Percentiles rank a stretch among this genome's conserved stretches.
These are phyloP conservation scores for Scedosporium minutisporum DNA, from an alignment of 2,329 filamentous ascomycete species.

Conservation along the genomic window DNA sequence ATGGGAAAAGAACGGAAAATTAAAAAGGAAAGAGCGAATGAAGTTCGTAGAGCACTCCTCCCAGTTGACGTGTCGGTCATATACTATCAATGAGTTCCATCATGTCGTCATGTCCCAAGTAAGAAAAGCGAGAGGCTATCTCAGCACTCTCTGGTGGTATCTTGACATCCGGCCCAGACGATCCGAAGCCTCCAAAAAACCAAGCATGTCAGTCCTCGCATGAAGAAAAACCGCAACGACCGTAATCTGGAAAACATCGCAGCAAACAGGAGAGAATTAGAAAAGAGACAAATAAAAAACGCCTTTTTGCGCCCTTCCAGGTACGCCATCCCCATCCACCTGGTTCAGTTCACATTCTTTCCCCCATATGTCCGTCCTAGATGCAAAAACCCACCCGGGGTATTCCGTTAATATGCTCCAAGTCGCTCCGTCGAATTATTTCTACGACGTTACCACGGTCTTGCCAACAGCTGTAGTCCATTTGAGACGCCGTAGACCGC, in stretches of 20 bases:
- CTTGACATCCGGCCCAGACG: not conserved
- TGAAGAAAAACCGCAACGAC: too few species aligned
- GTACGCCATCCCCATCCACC: too few species aligned
- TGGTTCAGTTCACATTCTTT: too few species aligned
- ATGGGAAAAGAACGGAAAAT: too few species aligned
- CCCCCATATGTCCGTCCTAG: too few species aligned
- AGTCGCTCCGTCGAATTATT: not conserved
- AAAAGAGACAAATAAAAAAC: not conserved
- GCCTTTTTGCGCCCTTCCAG: too few species aligned
- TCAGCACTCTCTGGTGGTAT: not conserved
- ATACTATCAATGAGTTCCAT: not conserved
- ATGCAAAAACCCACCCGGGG: not conserved
- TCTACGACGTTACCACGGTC: conserved; percentile 28
- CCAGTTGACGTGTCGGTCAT: not conserved
- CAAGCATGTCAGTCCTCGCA: not conserved
- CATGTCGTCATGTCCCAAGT: not conserved
- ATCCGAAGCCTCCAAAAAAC: too few species aligned
- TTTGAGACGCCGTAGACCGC: conserved; percentile 41
- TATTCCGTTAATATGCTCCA: not conserved
- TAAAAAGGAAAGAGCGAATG: not conserved
- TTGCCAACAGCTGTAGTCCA: conserved; percentile 42
- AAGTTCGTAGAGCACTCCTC: not conserved
- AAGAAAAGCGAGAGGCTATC: not conserved
- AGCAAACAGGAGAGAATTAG: not conserved
- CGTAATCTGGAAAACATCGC: not conserved